Percentiles rank a stretch among this genome's conserved stretches.
Conservation (phyloP, 805 yeast species). For the Metschnikowia matae region DNA sequence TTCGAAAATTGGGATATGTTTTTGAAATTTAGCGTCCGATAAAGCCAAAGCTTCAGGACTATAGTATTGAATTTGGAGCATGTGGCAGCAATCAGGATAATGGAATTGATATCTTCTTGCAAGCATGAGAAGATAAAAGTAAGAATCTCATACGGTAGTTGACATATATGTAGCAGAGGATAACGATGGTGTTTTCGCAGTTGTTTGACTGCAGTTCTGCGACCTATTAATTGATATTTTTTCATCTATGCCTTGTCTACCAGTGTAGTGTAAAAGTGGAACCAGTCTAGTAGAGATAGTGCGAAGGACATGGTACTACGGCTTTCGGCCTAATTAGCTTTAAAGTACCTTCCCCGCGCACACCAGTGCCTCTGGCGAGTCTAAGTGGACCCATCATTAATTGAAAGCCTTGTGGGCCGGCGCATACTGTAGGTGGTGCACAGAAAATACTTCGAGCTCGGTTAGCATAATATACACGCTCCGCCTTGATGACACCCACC, state of each 20-base stretch:
- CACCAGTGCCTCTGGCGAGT: background rate
- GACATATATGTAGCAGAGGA: conserved; percentile 30
- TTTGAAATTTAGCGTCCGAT: conserved; percentile 28
- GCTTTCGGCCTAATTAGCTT: background rate
- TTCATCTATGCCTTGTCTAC: conserved; percentile 22
- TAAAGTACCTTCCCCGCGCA: background rate
- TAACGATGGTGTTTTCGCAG: conserved; percentile 16
- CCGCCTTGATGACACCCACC: background rate
- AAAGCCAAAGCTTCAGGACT: conserved; percentile 35
- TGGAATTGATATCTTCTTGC: conserved; percentile 13
- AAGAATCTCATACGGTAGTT: conserved; percentile 43
- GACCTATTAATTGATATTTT: conserved; percentile 41
- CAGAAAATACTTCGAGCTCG: background rate
- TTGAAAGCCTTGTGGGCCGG: background rate
- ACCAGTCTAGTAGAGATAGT: background rate
- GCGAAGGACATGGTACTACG: background rate
- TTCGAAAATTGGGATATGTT: conserved; percentile 27
- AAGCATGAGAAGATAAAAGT: conserved; percentile 29
- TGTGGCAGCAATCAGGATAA: conserved; percentile 23
- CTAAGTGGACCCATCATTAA: background rate
- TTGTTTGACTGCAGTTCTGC: conserved; percentile 22
- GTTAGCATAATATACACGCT: background rate
- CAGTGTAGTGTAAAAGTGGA: background rate
- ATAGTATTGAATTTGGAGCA: conserved; percentile 36
- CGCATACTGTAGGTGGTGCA: background rate